These are phyloP conservation scores for Vigna nakashimae DNA, from an alignment of 306 rosid species.

Conservation along the genomic window DNA sequence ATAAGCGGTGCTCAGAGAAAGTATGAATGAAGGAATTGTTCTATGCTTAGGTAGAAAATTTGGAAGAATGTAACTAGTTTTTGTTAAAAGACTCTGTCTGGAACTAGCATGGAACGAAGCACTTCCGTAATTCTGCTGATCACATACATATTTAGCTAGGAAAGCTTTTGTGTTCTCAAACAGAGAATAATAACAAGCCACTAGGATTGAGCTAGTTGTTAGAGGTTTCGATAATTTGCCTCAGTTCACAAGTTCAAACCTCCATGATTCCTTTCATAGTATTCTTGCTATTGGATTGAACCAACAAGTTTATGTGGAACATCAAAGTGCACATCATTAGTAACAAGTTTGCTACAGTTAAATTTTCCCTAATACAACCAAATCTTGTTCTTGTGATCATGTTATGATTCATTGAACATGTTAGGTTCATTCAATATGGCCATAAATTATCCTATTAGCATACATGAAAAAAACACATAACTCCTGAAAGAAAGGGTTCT, in stretches of 20 bases:
- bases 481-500: neutral
- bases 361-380: constrained; percentile 2
- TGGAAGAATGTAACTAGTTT: constrained; percentile 3
- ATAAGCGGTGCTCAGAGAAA: neutral
- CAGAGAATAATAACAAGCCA: constrained; percentile 4
- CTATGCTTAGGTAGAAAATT: neutral
- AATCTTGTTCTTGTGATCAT: constrained; percentile 25
- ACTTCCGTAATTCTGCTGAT: constrained; percentile 12
- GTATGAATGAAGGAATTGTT: no score
- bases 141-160: constrained; percentile 1
- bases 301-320: constrained; percentile 28
- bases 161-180: constrained; percentile 19
- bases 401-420: constrained; percentile 31
- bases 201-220: neutral
- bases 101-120: constrained; percentile 29
- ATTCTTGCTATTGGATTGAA: constrained; percentile 4
- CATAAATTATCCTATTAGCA: constrained; percentile 17
- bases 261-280: neutral
- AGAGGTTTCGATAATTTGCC: neutral
- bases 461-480: constrained; percentile 7
- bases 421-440: constrained; percentile 11
- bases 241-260: neutral
- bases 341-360: constrained; percentile 27
- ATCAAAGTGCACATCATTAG: constrained; percentile 18
- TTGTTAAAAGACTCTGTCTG: neutral